phyloP scores from a whole-genome alignment of 2,329 filamentous ascomycete species.

The Talaromyces sp. region DNA sequence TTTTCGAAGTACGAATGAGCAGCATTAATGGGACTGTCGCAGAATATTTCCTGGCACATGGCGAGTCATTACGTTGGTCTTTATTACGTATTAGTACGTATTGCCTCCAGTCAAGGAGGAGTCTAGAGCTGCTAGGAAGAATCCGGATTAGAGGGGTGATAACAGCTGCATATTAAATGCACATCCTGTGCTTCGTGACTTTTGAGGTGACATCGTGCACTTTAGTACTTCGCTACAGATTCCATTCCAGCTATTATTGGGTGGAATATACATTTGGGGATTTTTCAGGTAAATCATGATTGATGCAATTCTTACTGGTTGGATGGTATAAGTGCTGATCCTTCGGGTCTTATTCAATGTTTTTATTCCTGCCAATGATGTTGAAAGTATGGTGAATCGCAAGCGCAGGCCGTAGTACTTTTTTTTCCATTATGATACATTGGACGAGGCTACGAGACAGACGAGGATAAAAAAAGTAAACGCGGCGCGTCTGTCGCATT shows the following conservation, averaged over 20 bases:
- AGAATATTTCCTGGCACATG: not conserved
- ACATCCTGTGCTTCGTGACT: conserved; percentile 8
- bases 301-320: not conserved
- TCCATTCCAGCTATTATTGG: not conserved
- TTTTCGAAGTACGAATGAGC: not conserved
- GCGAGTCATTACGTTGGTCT: not conserved
- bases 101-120: not conserved
- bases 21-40: not conserved
- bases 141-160: conserved; percentile 1
- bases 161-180: conserved; percentile 1
- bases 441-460: not conserved
- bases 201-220: conserved; percentile 13
- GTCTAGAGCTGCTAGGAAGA: not conserved
- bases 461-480: not conserved
- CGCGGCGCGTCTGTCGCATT: not conserved
- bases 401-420: not conserved
- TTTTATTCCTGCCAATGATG: not conserved
- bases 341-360: not conserved
- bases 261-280: not conserved
- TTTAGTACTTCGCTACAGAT: not conserved
- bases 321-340: not conserved
- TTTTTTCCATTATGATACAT: not conserved
- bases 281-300: not conserved
- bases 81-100: not conserved
- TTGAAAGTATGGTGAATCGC: too few relatives aligned